phyloP scores from a whole-genome alignment of 495 filamentous ascomycete genomes.

The Xylaria acuta region DNA sequence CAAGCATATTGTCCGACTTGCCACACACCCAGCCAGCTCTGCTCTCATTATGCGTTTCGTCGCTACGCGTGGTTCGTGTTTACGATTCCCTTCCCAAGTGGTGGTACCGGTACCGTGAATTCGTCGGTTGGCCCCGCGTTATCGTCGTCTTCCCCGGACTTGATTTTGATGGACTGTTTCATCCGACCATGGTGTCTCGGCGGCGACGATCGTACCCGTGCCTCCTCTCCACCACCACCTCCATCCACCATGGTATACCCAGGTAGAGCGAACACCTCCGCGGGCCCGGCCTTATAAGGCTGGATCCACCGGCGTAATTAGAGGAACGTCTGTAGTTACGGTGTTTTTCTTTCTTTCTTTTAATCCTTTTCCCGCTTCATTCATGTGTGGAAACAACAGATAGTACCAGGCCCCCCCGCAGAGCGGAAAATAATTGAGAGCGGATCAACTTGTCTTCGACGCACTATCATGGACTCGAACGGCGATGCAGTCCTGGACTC shows the following conservation, averaged over 20 bases:
- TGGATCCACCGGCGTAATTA: not conserved
- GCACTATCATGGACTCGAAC: not conserved
- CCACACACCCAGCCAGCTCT: not conserved
- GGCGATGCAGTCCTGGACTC: not conserved
- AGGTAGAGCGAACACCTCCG: not conserved
- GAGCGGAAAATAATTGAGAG: slow-evolving; percentile 1
- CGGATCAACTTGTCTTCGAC: not conserved
- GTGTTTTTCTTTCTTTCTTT: too few relatives aligned
- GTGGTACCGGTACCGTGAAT: not conserved
- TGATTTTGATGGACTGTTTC: slow-evolving; percentile 7
- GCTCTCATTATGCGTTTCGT: not conserved
- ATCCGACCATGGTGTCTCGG: not conserved
- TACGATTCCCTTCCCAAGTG: too few relatives aligned
- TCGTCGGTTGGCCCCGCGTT: not conserved
- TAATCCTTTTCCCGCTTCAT: not conserved
- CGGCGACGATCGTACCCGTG: slow-evolving; percentile 4
- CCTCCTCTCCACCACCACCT: not conserved
- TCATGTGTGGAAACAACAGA: not conserved
- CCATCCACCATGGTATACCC: not conserved
- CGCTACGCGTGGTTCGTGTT: not conserved
- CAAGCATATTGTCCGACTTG: slow-evolving; percentile 6
- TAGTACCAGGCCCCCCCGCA: not conserved
- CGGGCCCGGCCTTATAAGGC: slow-evolving; percentile 18
- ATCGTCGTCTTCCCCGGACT: not conserved
- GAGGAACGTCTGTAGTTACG: too few relatives aligned